Evolutionary conservation across 2,329 filamentous ascomycete species (phyloP).

Genomic region (Aspergillus tubingensis): DNA sequence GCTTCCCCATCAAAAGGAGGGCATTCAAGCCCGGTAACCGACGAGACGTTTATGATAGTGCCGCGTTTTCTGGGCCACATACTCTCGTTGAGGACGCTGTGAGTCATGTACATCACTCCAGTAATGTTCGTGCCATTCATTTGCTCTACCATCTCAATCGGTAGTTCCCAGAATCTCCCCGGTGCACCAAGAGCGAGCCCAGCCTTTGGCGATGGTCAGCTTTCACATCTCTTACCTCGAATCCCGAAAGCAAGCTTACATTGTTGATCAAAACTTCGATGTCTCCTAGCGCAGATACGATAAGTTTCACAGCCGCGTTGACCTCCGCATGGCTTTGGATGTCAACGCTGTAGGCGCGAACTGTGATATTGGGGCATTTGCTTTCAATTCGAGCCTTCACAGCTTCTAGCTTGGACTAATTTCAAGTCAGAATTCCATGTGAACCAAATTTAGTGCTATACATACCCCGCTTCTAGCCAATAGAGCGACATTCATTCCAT

Average conservation of each 20-base stretch:
- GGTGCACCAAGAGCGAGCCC: conserved; percentile 53
- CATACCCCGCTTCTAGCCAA: conserved; percentile 42
- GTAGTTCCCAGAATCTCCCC: conserved; percentile 44
- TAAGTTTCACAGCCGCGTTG: conserved; percentile 31
- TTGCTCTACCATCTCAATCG: conserved; percentile 44
- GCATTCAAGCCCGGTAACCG: conserved; percentile 49
- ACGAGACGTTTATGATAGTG: conserved; percentile 54
- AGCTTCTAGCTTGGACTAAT: conserved; percentile 25
- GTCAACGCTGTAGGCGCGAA: conserved; percentile 20
- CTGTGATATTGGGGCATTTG: conserved; percentile 7
- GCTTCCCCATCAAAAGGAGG: conserved; percentile 54
- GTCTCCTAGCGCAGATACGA: conserved; percentile 35
- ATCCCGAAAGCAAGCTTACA: conserved; percentile 14
- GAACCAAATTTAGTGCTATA: background rate
- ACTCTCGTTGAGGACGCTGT: conserved; percentile 48
- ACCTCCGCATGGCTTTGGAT: conserved; percentile 22
- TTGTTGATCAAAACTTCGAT: conserved; percentile 54
- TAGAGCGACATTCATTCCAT: conserved; percentile 47
- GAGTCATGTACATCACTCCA: conserved; percentile 50
- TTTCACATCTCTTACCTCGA: background rate
- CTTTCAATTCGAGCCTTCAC: conserved; percentile 6
- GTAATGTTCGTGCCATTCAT: conserved; percentile 54
- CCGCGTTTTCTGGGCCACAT: conserved; percentile 45
- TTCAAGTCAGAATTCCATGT: no score
- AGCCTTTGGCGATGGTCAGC: conserved; percentile 29